Base-by-base conservation (phyloP, 31 red algal genomes). In the Asparagopsis taxiformis region DNA sequence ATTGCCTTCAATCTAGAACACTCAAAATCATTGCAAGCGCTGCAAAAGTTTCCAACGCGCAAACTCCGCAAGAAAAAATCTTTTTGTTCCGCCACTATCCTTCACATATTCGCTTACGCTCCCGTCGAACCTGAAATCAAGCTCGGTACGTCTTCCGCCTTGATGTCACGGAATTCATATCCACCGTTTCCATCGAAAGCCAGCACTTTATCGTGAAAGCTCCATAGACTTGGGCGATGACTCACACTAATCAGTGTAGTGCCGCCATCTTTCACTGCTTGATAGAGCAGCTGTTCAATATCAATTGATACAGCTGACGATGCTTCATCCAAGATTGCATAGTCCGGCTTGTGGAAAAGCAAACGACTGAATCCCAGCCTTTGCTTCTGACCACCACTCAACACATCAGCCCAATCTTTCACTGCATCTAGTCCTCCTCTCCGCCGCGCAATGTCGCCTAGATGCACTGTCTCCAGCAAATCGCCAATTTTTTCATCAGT, bases 351-450 rank as follows among this genome's bases (percentile, higher is more conserved):
- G 54, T 92, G 87, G 69, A 94, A 94, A 31, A 99, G 79, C 34
- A 99, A 57, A 6, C 96, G 77, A 38, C 80, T 84, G 75, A 99
- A 93, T 29, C 80, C 96, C 6, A 99, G 59, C n/a, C 96, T 66
- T 66, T 99, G 96, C 56, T 99, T 94, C 80, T 99, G 87, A 11
- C 96, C 96, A 15, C 96, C 96, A 41, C 79, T 87, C 67, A 99
- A 63, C 10, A 94, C 96, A 38, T 94, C 96, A 0, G 90, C 75
- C 96, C 96, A 99, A 64, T 99, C 96, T 33, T 89, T 70, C 34
- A 93, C 91, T 2, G 84, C 86, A 69, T 99, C 96, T 31, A 93
- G 65, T 21, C 96, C 91, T 26, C 87, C 91, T 28, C 54, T 85
- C 31, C 96, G 75, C 32, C 61, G 29, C 11, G 76, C 80, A 4